These are phyloP conservation scores for Stephanodiscus minutulus DNA, from an alignment of 108 stramenopile species.

Conservation along the genomic window DNA sequence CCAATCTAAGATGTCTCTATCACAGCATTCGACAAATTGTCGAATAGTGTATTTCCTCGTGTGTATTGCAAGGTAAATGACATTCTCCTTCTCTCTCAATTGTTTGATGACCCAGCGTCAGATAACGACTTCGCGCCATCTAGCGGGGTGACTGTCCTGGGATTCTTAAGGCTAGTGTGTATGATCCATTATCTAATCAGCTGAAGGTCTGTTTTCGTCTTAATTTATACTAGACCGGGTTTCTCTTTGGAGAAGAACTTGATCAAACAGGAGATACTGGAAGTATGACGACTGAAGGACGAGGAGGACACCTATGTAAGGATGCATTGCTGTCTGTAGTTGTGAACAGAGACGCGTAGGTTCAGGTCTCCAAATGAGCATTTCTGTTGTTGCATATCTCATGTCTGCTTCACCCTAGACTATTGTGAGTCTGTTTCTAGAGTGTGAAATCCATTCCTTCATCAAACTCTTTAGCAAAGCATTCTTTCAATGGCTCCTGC, in stretches of 20 bases:
- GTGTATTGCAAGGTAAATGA: too few species aligned
- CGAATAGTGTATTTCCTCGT: too few species aligned
- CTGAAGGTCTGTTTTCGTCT: neutral
- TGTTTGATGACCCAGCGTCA: constrained; percentile 35
- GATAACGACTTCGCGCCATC: constrained; percentile 30
- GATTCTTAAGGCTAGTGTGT: constrained; percentile 24
- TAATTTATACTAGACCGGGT: constrained; percentile 26
- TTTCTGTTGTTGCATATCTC: neutral
- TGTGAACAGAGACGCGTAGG: constrained; percentile 30
- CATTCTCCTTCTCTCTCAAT: too few species aligned
- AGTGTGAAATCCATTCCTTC: neutral
- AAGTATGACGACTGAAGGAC: constrained; percentile 18
- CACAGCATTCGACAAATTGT: too few species aligned
- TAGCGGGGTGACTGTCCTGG: constrained; percentile 23
- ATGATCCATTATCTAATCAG: neutral
- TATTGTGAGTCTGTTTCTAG: too few species aligned
- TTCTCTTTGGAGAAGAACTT: constrained; percentile 37
- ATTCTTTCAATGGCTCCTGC: too few species aligned
- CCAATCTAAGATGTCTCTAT: too few species aligned
- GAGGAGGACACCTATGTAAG: constrained; percentile 41
- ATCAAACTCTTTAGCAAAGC: too few species aligned
- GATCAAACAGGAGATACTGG: constrained; percentile 32
- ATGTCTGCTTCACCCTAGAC: neutral
- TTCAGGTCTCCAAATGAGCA: neutral
- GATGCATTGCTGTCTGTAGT: constrained; percentile 45